Evolutionary conservation across 225 moss, liverwort and hornwort species (phyloP), one percentile per base, ranked within the genome.

Genomic region (Climacium dendroides): DNA sequence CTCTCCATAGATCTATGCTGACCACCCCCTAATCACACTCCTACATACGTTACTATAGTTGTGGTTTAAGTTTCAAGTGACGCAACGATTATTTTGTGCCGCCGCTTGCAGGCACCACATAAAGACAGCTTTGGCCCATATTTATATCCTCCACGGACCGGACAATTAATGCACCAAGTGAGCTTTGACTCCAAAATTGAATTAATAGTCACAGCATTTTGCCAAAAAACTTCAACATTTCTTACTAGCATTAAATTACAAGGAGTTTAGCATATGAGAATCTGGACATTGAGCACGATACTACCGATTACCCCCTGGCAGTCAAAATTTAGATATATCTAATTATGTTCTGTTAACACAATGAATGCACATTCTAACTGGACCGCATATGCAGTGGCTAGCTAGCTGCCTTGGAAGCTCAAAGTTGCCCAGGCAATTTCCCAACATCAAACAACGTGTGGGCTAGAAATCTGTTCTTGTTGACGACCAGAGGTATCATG

Each of bases 361-460:
- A 19, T 3, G 53, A 37, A 11, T 57, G 39, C 19, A 41, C 58
- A 41, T 79, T 79, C 41, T 52, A 20, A 34, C 53, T 29, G 29
- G 58, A 41, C 50, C 50, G 50, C 79, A 37, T 26, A 55, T 37
- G 25, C 37, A 78, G 77, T 77, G 24, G 28, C 28, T 26, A 78
- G 55, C 37, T 39, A 35, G 57, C 32, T 41, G 37, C 60, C 30
- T 3, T 47, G 43, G 80, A 80, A 61, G 45, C 32, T 73, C 34
- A 84, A 74, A 58, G 13, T 34, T 52, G 35, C 60, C 22, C 48
- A 65, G 90, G 92, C 34, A 89, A 26, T 70, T 81, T 81, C 19
- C 90, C 92, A 8, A 79, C 87, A 85, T 89, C 82, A 74, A 82
- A 89, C 50, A 89, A 64, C 2, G 92, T 87, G 29, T 86, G 88